phyloP scores from a whole-genome alignment of 176 grass and related monocot genomes.

The Pharus latifolius region DNA sequence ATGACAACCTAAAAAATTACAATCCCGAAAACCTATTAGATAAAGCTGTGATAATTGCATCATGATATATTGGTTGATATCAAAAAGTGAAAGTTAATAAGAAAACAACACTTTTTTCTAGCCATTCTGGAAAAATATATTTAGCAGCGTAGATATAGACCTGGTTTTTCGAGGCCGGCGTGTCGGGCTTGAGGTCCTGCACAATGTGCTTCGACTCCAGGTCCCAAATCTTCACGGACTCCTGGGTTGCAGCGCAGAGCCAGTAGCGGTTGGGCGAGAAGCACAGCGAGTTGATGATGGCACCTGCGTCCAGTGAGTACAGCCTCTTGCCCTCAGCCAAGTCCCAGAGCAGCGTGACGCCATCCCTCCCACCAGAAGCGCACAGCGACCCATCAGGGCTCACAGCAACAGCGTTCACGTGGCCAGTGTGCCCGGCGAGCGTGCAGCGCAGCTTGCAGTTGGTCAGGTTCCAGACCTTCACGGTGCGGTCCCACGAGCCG shows the following conservation, averaged over 20 bases:
- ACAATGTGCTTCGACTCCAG: slow-evolving; percentile 88
- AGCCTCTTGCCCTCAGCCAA: slow-evolving; percentile 79
- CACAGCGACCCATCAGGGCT: slow-evolving; percentile 90
- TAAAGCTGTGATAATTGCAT: too few species aligned
- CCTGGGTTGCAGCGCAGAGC: slow-evolving; percentile 81
- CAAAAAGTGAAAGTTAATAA: too few species aligned
- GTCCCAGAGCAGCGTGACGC: slow-evolving; percentile 69
- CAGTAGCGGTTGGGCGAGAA: slow-evolving; percentile 96
- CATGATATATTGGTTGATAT: too few species aligned
- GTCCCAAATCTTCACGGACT: slow-evolving; percentile 94
- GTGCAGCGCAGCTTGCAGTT: slow-evolving; percentile 80
- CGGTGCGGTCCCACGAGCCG: slow-evolving; percentile 73
- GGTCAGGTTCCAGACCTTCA: slow-evolving; percentile 95
- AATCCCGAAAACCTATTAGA: too few species aligned
- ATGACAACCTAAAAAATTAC: too few species aligned
- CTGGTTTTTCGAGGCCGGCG: slow-evolving; percentile 51
- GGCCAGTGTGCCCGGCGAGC: slow-evolving; percentile 55
- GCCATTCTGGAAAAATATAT: too few species aligned
- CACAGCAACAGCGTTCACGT: slow-evolving; percentile 74
- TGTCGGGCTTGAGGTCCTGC: slow-evolving; percentile 80
- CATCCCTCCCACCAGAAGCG: slow-evolving; percentile 81
- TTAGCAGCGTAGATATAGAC: slow-evolving; percentile 14
- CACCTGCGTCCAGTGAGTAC: slow-evolving; percentile 59
- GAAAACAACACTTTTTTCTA: too few species aligned
- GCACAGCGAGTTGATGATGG: slow-evolving; percentile 73